These are phyloP conservation scores for Naganishia albida DNA, from an alignment of 1,284 basidiomycete genomes.

Conservation along the genomic window DNA sequence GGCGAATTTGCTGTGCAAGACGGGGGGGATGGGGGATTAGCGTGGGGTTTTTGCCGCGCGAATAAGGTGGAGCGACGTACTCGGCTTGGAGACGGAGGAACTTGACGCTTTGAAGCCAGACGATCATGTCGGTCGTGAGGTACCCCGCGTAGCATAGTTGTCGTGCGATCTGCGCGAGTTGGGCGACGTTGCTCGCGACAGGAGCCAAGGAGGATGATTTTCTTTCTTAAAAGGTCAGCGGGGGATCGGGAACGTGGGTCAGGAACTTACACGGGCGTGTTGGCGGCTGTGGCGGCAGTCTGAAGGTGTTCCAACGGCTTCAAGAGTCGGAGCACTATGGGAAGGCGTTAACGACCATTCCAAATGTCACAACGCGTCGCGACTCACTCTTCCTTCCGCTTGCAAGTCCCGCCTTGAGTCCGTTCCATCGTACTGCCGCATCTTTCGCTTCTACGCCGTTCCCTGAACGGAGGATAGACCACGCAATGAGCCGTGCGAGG, in stretches of 20 bases:
- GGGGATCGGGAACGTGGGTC: background rate
- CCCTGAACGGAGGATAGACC: conserved; percentile 69
- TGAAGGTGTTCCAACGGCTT: conserved; percentile 95
- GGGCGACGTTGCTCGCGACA: conserved; percentile 65
- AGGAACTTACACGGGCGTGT: conserved; percentile 52
- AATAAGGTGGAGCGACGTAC: conserved; percentile 39
- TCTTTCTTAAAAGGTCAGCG: conserved; percentile 1
- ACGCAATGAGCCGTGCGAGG: conserved; percentile 85
- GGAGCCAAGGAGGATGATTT: conserved; percentile 29
- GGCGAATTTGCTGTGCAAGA: conserved; percentile 63
- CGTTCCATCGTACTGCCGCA: conserved; percentile 71
- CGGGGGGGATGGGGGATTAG: background rate
- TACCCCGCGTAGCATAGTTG: conserved; percentile 93
- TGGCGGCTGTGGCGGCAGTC: conserved; percentile 77
- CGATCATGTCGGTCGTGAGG: conserved; percentile 74
- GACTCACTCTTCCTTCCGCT: conserved; percentile 74
- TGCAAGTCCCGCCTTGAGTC: conserved; percentile 75
- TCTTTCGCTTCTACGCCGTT: conserved; percentile 55
- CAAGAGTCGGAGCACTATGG: conserved; percentile 81
- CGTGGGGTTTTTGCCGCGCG: background rate
- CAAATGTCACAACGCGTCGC: too few relatives aligned
- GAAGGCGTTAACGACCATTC: background rate
- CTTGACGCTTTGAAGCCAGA: conserved; percentile 79
- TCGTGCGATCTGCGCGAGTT: conserved; percentile 75
- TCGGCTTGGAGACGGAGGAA: conserved; percentile 63